These are phyloP conservation scores for Paracoccidioides lutzii DNA, from an alignment of 2,329 filamentous ascomycete species.

Conservation along the genomic window DNA sequence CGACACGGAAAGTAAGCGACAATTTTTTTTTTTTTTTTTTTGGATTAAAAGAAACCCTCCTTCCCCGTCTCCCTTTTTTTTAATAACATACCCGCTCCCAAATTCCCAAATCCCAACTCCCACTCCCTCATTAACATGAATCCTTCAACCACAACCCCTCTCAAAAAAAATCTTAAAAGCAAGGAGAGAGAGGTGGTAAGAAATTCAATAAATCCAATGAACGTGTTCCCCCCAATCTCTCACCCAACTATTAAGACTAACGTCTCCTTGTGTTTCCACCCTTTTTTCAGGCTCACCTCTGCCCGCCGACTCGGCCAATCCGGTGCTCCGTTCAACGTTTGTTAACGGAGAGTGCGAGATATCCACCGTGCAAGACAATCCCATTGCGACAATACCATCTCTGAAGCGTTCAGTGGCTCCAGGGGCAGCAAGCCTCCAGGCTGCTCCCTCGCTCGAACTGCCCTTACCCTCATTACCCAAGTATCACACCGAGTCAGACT, in stretches of 20 bases:
- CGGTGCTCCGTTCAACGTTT: constrained; percentile 23
- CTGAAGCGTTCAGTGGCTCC: constrained; percentile 24
- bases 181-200: no score
- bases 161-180: no score
- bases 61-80: no score
- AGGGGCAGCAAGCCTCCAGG: constrained; percentile 25
- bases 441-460: constrained; percentile 23
- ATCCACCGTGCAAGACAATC: constrained; percentile 19
- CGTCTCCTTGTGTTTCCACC: background rate
- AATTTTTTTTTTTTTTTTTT: constrained; percentile 1
- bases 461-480: constrained; percentile 17
- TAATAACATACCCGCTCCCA: no score
- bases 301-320: constrained; percentile 26
- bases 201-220: background rate
- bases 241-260: background rate
- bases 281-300: constrained; percentile 24
- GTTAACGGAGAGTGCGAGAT: constrained; percentile 18
- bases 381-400: constrained; percentile 18
- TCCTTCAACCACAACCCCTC: background rate
- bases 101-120: no score
- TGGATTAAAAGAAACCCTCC: no score
- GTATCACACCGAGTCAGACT: constrained; percentile 23
- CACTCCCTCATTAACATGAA: background rate
- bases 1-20: constrained; percentile 34
- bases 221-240: constrained; percentile 2